Percentiles rank a stretch among this genome's conserved stretches.
Evolutionary conservation across 352 stramenopile species (phyloP).

Genomic region (Globisporangium yorkense): DNA sequence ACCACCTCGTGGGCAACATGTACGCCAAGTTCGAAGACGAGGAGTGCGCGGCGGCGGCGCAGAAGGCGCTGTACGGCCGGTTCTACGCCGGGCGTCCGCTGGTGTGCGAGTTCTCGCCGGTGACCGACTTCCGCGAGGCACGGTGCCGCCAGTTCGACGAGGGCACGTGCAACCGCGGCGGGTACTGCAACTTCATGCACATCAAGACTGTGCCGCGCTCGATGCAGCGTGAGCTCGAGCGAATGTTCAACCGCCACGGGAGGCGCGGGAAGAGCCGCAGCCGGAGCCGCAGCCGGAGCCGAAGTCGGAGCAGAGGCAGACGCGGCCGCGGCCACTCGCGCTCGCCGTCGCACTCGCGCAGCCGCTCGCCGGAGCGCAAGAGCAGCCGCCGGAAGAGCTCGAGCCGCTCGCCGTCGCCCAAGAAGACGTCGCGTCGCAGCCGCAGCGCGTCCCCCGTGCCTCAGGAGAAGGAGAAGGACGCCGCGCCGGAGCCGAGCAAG

Average conservation of each 20-base stretch:
- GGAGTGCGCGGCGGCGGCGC: constrained; percentile 94
- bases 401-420: constrained; percentile 43
- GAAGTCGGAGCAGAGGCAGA: constrained; percentile 36
- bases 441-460: constrained; percentile 20
- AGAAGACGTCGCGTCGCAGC: constrained; percentile 36
- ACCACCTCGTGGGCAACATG: constrained; percentile 99
- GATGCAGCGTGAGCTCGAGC: constrained; percentile 84
- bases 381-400: constrained; percentile 27
- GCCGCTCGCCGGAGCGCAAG: constrained; percentile 32
- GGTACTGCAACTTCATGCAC: constrained; percentile 99
- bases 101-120: constrained; percentile 97
- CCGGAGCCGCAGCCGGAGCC: constrained; percentile 40
- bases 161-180: constrained; percentile 94
- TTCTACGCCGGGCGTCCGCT: constrained; percentile 97
- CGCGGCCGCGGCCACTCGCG: constrained; percentile 19
- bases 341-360: constrained; percentile 40
- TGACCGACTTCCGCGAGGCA: constrained; percentile 98
- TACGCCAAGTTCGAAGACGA: constrained; percentile 99
- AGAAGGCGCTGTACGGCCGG: constrained; percentile 95
- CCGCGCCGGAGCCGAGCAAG: constrained; percentile 12
- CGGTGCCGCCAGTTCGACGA: constrained; percentile 98
- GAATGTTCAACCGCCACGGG: constrained; percentile 70
- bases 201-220: constrained; percentile 87
- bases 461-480: constrained; percentile 3
- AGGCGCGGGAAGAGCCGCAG: constrained; percentile 34